Evolutionary conservation across 148 eudicot genomes (phyloP).

Genomic region (Vaccinium corymbosum): DNA sequence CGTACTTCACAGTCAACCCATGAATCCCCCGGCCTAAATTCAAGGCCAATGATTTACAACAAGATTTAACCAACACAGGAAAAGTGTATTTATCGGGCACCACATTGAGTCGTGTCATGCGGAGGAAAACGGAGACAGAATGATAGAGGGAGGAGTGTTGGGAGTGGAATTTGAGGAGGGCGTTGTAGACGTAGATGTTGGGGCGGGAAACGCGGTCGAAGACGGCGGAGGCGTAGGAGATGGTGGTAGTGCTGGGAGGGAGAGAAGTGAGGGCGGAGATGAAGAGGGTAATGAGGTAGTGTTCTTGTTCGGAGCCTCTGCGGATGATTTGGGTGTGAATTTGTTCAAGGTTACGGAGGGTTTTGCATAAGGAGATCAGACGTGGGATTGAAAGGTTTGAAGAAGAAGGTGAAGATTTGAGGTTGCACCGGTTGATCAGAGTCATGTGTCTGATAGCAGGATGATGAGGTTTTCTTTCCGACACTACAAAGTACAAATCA

Average conservation of each 20-base stretch:
- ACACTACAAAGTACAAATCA: no score
- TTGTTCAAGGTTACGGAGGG: constrained; percentile 37
- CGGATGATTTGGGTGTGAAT: constrained; percentile 50
- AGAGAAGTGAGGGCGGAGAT: constrained; percentile 32
- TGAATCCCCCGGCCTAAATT: constrained; percentile 46
- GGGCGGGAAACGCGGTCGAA: constrained; percentile 38
- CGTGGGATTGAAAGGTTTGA: constrained; percentile 22
- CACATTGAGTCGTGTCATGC: constrained; percentile 27
- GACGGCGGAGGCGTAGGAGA: constrained; percentile 36
- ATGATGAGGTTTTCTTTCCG: no score
- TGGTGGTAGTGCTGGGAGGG: constrained; percentile 16
- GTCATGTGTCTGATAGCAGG: neutral
- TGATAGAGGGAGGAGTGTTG: constrained; percentile 21
- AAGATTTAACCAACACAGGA: constrained; percentile 48
- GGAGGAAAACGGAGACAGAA: constrained; percentile 31
- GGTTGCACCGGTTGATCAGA: neutral
- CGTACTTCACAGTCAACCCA: constrained; percentile 48
- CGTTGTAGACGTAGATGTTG: constrained; percentile 51
- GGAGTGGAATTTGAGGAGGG: constrained; percentile 36
- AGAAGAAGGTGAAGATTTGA: neutral
- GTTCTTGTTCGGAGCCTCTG: constrained; percentile 46
- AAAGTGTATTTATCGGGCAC: constrained; percentile 54
- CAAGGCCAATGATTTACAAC: constrained; percentile 27
- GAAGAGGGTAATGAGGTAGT: constrained; percentile 41
- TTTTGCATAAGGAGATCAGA: constrained; percentile 44